Evolutionary conservation across 2,329 filamentous ascomycete genomes (phyloP).

Genomic region (Diaporthe eres): DNA sequence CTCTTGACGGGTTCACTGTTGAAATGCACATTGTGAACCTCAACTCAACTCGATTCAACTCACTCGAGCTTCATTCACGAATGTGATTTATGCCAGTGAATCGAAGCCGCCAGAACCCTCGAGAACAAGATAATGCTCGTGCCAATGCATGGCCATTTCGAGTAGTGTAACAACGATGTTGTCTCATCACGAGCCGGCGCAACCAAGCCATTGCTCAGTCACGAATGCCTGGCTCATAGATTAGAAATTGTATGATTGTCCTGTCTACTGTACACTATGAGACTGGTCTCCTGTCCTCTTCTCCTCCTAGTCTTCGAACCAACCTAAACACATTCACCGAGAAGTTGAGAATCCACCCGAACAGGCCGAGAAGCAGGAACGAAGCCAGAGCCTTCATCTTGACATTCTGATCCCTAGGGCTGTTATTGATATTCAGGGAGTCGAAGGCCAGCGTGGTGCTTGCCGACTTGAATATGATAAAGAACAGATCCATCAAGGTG

Average conservation of each 20-base stretch:
- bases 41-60: not conserved
- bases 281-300: conserved; percentile 47
- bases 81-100: not conserved
- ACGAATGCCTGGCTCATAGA: not conserved
- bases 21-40: not conserved
- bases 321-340: conserved; percentile 84
- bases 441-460: conserved; percentile 93
- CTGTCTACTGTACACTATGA: conserved; percentile 45
- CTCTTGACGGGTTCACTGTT: not conserved
- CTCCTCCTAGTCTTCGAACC: conserved; percentile 72
- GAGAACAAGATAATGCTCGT: too few relatives aligned
- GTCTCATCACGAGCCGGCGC: not conserved
- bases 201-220: not conserved
- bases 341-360: conserved; percentile 94
- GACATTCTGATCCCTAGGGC: conserved; percentile 35
- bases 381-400: conserved; percentile 74
- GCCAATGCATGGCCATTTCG: not conserved
- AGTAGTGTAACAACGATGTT: not conserved
- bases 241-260: not conserved
- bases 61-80: not conserved
- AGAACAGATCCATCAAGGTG: conserved; percentile 92
- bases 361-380: conserved; percentile 83
- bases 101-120: too few relatives aligned
- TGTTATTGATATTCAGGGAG: conserved; percentile 75
- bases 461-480: conserved; percentile 97